Base-by-base conservation (phyloP, 2,329 filamentous ascomycete genomes). In the Venturia nashicola region DNA sequence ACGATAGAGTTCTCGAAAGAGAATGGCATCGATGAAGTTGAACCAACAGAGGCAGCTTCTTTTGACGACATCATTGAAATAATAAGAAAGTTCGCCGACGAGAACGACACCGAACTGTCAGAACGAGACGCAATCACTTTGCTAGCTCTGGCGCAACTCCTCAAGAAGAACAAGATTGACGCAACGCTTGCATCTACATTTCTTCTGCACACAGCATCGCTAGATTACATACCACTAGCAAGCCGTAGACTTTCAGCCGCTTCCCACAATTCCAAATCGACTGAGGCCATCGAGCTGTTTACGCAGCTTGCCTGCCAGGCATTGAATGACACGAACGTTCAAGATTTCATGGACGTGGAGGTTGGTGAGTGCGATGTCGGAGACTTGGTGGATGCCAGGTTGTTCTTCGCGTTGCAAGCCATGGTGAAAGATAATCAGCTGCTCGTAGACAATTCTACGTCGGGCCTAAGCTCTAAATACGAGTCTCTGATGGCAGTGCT, bases 301-400 rank as follows among this genome's bases (percentile, higher is more conserved):
- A 71, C 77, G 18, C 66, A 79, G 8, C 68, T 80, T 9, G 73
- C 74, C 43, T 72, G 77, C 48, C 68, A 78, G n/a, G 69, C 74
- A 12, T 68, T 81, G 23, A 69, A 74, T 5, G 70, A 77, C 62
- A 72, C 78, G 57, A 66, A 72, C 27, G 67, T 78, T 39, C 66
- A 69, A 34, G 65, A 66, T 14, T 69, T 20, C 23, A 42, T 62
- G 23, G 44, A 62, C 32, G n/a, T 16, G 16, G 60, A 51, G 42
- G 43, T 36, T 36, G 39, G 34, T 7, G 5, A 43, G 36, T 63
- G 46, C 48, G 80, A 85, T 68, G 69, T 84, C 6, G 76, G 76
- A 18, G 84, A 86, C 69, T 71, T 83, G 6, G 70, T 86, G 16
- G 83, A 86, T 70, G 83, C 83, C 7, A 76, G 82, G 46, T 20